phyloP scores from a whole-genome alignment of 495 filamentous ascomycete genomes.

The Usnea hakonensis region DNA sequence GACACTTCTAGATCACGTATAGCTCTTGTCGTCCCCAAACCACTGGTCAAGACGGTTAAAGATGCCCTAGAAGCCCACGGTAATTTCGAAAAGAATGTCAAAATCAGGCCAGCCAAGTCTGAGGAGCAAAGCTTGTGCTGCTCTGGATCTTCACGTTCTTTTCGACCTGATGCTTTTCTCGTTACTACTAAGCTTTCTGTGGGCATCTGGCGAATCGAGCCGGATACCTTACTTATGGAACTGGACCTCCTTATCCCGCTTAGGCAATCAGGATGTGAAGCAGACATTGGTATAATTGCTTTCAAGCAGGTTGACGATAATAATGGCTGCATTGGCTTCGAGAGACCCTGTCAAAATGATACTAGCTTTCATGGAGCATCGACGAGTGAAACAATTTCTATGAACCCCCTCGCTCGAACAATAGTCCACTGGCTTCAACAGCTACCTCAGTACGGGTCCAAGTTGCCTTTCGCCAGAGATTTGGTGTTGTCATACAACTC shows the following conservation, averaged over 20 bases:
- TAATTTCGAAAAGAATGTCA: slow-evolving; percentile 7
- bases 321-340: background rate
- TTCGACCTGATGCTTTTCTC: background rate
- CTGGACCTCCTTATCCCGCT: background rate
- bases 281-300: background rate
- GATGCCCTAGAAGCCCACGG: slow-evolving; percentile 7
- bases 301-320: background rate
- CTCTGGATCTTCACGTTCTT: background rate
- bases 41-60: slow-evolving; percentile 13
- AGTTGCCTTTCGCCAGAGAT: background rate
- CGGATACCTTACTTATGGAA: background rate
- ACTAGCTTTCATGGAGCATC: background rate
- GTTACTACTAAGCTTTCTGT: background rate
- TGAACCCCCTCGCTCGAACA: slow-evolving; percentile 3
- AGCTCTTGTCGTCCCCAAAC: slow-evolving; percentile 11
- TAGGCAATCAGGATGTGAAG: background rate
- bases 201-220: background rate
- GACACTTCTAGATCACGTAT: background rate
- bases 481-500: slow-evolving; percentile 21
- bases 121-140: background rate
- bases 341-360: background rate
- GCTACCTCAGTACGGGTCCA: background rate
- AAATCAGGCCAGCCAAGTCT: slow-evolving; percentile 7
- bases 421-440: slow-evolving; percentile 1
- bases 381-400: background rate